Base-by-base conservation (phyloP, 805 yeast genomes). In the Candida oleophila region DNA sequence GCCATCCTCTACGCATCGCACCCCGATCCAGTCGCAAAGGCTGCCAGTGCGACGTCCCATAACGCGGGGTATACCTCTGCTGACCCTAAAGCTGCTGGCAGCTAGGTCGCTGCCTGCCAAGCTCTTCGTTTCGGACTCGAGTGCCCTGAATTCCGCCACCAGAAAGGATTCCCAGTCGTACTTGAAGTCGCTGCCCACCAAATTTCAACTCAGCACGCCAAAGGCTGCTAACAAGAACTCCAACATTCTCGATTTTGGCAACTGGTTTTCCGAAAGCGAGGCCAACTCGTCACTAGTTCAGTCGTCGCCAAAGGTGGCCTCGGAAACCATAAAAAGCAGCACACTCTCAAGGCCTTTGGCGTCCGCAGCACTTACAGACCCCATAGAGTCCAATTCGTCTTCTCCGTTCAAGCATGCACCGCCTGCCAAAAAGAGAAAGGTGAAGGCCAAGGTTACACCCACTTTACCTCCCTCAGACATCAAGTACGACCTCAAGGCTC, bases 401-500 rank as follows among this genome's bases (percentile, higher is more conserved):
- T 49, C 30, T 44, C 52, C 22, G 44, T 50, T 8, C 48, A 51
- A 19, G 39, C 38, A 4, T 22, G 34, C 37, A 36, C 22, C 48
- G 30, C 43, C 38, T 40, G 43, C 35, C 11, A 43, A 30, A 30
- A 22, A 16, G 39, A 33, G 28, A 25, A 47, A 44, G 34, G 42
- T 22, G 14, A 15, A 16, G 16, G 22, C 14, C 22, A 12, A 40
- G 32, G 39, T 22, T 20, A 36, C 38, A 36, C 32, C 30, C 38
- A 5, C 42, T 43, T n/a, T 54, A 49, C 5, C 44, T 45, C 8
- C 4, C 4, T 8, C 49, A 50, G 35, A 42, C 19, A 28, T 41
- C n/a, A 4, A 47, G 18, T 64, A 56, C 45, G 48, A 67, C 2
- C 38, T 55, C 18, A 67, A 68, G 38, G 67, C 68, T 20, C 54